Evolutionary conservation across 768 basidiomycete species (phyloP).

Genomic region (Cystobasidiopsis lactophilus): DNA sequence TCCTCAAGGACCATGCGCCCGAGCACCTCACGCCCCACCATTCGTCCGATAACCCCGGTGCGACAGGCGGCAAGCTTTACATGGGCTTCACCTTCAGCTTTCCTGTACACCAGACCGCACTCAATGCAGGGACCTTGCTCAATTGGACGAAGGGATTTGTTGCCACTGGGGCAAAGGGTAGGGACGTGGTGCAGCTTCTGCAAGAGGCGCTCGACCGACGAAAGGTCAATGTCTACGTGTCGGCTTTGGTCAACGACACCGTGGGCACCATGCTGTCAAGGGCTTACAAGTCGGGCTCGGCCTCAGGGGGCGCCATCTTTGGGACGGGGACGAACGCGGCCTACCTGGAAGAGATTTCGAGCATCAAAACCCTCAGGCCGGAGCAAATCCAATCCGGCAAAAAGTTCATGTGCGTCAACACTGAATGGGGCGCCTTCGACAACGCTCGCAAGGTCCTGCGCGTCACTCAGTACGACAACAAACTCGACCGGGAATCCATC

Average conservation of each 20-base stretch:
- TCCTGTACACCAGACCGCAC: conserved; percentile 87
- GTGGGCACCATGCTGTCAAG: conserved; percentile 84
- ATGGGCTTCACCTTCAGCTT: conserved; percentile 69
- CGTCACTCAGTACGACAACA: conserved; percentile 71
- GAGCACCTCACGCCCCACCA: conserved; percentile 21
- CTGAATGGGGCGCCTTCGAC: conserved; percentile 78
- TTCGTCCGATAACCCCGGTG: conserved; percentile 6
- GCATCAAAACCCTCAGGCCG: conserved; percentile 39
- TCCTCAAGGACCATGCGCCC: conserved; percentile 32
- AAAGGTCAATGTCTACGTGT: conserved; percentile 73
- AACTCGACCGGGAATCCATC: conserved; percentile 77
- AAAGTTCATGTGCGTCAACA: conserved; percentile 81
- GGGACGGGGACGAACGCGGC: conserved; percentile 98
- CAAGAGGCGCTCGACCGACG: conserved; percentile 83
- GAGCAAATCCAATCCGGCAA: conserved; percentile 21
- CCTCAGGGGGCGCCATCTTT: conserved; percentile 68
- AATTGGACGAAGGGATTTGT: conserved; percentile 52
- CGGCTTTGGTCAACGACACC: conserved; percentile 87
- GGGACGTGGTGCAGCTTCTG: conserved; percentile 69
- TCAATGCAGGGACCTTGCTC: conserved; percentile 68
- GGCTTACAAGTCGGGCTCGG: conserved; percentile 80
- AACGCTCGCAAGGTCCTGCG: conserved; percentile 73
- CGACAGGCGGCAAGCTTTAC: conserved; percentile 27
- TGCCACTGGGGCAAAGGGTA: conserved; percentile 70
- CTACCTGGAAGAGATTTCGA: conserved; percentile 69